A percentile compares a stretch with the other conserved stretches of the same genome.
Conservation (phyloP, 495 filamentous ascomycete genomes). For the Penicillium robsamsonii region DNA sequence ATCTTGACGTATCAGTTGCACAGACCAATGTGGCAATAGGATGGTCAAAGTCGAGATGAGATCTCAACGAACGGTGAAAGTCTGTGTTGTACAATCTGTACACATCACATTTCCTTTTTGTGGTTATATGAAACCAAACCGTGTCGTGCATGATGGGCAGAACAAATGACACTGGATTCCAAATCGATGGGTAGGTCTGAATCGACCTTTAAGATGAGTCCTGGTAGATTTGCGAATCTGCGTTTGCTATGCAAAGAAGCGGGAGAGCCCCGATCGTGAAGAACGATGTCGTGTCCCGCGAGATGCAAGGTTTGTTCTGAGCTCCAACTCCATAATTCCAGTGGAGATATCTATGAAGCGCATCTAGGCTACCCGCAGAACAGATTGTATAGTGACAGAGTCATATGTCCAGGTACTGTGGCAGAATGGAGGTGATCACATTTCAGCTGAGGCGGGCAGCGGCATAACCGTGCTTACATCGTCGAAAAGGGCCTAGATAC, state of each 20-base stretch:
- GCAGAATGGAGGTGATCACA: constrained; percentile 10
- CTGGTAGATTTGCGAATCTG: background rate
- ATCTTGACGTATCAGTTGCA: constrained; percentile 24
- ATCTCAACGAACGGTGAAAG: constrained; percentile 14
- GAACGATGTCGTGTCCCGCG: background rate
- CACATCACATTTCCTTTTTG: constrained; percentile 23
- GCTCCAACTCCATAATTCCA: background rate
- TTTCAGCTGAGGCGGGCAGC: constrained; percentile 8
- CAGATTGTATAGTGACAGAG: background rate
- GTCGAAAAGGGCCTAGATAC: constrained; percentile 7
- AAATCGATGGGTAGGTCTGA: constrained; percentile 1
- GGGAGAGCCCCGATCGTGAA: constrained; percentile 1
- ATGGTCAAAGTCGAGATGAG: background rate
- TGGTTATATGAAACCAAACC: constrained; percentile 9
- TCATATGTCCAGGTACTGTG: background rate
- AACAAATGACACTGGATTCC: constrained; percentile 1
- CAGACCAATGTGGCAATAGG: constrained; percentile 8
- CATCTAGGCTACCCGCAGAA: background rate
- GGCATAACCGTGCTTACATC: constrained; percentile 8
- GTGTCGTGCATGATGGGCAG: constrained; percentile 4
- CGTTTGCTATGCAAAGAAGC: background rate
- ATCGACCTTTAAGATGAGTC: background rate
- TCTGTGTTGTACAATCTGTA: constrained; percentile 21
- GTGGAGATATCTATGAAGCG: background rate
- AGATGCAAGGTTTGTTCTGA: background rate